Evolutionary conservation across 169 alveolate species (phyloP), one percentile per base, ranked within the genome.

Genomic region (Plasmodium chabaudi): DNA sequence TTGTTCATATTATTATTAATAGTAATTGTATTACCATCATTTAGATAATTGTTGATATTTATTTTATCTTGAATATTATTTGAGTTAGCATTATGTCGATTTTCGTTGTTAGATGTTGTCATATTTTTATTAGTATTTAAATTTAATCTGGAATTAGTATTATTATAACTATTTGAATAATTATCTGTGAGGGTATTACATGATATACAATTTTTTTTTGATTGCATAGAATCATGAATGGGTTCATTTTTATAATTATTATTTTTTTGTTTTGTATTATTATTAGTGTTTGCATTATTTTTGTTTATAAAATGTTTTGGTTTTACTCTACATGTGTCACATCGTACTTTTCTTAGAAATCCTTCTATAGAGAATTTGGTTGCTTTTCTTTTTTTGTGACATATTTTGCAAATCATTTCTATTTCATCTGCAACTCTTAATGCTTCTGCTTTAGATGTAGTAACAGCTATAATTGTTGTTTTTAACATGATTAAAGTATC

Each of bases 321-420:
- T 61, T 74, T 74, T 1, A 74, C 88, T 61, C 88, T 74, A 19
- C 88, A 74, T 1, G 88, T 74, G 5, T 74, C 88, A 74, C 88
- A 74, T 65, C 88, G 17, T 1, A 74, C 88, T 17, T 74, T 74
- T 25, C 88, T 21, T 63, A 74, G 44, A 65, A 74, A 74, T 1
- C 88, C 88, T 34, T 74, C 88, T 46, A 74, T 74, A 2, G 88
- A 74, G 21, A 74, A 74, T 53, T 74, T 74, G n/a, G 88, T 74
- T 9, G 88, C 88, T 53, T 74, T 74, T 53, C 88, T 74, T 65
- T 74, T 74, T 25, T 74, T 74, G 23, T 65, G 74, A n/a, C 88
- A 74, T 21, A 74, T 74, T 46, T 74, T 74, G 64, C 88, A 74
- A 1, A 64, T 74, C 88, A 74, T 74, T 46, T 74, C 73, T 15